Evolutionary conservation across 495 filamentous ascomycete genomes (phyloP), one percentile per base, ranked within the genome.

Genomic region (Aspergillus haitiensis): DNA sequence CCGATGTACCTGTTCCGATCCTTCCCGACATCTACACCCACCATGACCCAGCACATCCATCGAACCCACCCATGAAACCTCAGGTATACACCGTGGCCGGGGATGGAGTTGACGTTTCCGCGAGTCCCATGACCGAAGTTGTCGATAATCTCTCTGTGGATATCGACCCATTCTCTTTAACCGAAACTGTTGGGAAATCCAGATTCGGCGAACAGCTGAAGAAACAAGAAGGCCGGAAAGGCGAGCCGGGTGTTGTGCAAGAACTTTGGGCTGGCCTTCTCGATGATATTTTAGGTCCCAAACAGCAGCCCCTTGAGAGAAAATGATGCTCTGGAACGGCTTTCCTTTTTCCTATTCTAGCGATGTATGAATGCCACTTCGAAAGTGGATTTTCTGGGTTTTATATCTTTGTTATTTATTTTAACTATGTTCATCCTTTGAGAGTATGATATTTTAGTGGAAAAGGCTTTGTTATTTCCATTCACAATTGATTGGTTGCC

Each of bases 101-200:
- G 40, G 73, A 79, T 56, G 74, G 78, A 39, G 74, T 81, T 18
- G 82, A 84, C 62, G 75, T 84, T 64, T 65, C 75, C 21, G 75
- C 76, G 63, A 79, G 78, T 49, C 75, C 82, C 16, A 82, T 87
- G 80, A 75, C 74, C 52, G 85, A 87, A 62, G 79, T 85, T 16
- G 75, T 79, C 31, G 85, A 88, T 65, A 86, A 84, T 58, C 70
- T 77, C 70, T 70, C 78, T 6, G 62, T 81, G 40, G 78, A 84
- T 27, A 72, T 87, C 45, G 82, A 85, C 66, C 84, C 82, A 18
- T 84, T 82, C 66, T 80, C 78, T 46, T 67, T 86, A 60, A 84
- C 82, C 12, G 79, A 81, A 56, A 69, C 77, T 47, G 79, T 82
- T 9, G 72, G 70, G 2, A 74, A 73, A 56, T 79, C 78, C 15